Conservation (phyloP, 805 yeast genomes). For the Ogataea ganodermae region DNA sequence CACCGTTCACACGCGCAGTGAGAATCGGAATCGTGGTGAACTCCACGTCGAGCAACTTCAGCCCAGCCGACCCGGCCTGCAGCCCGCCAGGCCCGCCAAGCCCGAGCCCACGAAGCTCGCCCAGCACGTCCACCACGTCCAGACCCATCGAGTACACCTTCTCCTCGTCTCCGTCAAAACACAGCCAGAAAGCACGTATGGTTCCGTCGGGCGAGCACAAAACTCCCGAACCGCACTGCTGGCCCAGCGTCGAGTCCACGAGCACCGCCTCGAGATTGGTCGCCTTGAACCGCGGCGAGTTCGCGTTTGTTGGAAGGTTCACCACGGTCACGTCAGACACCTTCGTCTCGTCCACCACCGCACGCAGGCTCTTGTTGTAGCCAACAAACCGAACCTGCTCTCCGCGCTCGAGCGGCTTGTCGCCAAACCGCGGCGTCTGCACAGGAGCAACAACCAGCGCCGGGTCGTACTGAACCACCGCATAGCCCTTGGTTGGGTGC, state of each 20-base stretch:
- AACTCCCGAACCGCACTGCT: constrained; percentile 75
- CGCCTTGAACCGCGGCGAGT: constrained; percentile 81
- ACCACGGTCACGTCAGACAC: constrained; percentile 77
- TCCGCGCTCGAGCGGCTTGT: constrained; percentile 65
- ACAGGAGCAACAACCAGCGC: constrained; percentile 69
- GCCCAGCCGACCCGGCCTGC: constrained; percentile 49
- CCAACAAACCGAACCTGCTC: constrained; percentile 80
- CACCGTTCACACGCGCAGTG: constrained; percentile 84
- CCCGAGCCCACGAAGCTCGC: no score
- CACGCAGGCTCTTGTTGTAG: constrained; percentile 66
- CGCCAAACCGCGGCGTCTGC: constrained; percentile 62
- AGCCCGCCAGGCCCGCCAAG: no score
- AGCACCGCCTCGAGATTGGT: constrained; percentile 78
- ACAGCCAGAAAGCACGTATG: constrained; percentile 81
- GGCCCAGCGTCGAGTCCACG: constrained; percentile 69
- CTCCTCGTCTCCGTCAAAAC: constrained; percentile 74
- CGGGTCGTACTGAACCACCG: constrained; percentile 82
- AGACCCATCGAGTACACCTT: constrained; percentile 74
- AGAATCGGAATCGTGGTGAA: constrained; percentile 66
- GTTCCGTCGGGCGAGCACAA: constrained; percentile 76
- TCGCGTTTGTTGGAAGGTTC: constrained; percentile 66
- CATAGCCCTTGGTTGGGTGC: constrained; percentile 87
- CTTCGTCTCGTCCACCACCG: constrained; percentile 71
- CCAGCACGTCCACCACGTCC: constrained; percentile 65
- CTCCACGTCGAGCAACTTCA: constrained; percentile 78